These are phyloP conservation scores for Lobosporangium transversale DNA, from an alignment of 192 early-diverging fungal species.

Conservation along the genomic window DNA sequence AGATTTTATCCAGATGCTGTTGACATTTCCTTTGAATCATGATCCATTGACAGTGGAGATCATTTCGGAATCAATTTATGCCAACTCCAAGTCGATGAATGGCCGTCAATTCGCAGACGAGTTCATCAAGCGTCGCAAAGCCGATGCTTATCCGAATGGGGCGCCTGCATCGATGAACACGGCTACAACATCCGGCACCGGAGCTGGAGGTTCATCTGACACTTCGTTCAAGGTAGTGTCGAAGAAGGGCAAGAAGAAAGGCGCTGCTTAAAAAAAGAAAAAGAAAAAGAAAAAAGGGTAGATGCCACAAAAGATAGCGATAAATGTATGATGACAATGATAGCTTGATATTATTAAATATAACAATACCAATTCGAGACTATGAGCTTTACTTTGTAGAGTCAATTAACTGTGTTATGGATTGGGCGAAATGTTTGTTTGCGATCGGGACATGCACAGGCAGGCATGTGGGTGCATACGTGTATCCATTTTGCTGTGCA, in stretches of 20 bases:
- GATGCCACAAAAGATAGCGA: no score
- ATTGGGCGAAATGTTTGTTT: no score
- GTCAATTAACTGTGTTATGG: no score
- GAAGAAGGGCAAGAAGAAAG: constrained; percentile 59
- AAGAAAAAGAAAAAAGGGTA: background rate
- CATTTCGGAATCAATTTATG: constrained; percentile 80
- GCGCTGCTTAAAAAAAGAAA: constrained; percentile 13
- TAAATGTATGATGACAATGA: no score
- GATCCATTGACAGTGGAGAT: constrained; percentile 74
- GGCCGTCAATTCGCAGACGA: constrained; percentile 83
- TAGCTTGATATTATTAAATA: no score
- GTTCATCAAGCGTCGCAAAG: constrained; percentile 79
- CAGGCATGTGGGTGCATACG: no score
- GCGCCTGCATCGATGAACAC: constrained; percentile 21
- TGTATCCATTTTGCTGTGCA: no score
- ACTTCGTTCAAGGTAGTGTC: constrained; percentile 55
- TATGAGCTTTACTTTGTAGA: no score
- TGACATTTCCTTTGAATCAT: constrained; percentile 76
- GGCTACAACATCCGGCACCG: background rate
- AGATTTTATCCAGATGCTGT: constrained; percentile 81
- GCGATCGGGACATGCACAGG: no score
- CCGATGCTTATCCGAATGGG: constrained; percentile 60
- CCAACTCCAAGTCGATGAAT: constrained; percentile 76
- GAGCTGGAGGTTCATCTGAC: constrained; percentile 24
- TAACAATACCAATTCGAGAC: no score